A percentile compares a stretch with the other conserved stretches of the same genome.
These are phyloP conservation scores for Orobanche coerulescens DNA, from an alignment of 257 asterid species.

Conservation along the genomic window DNA sequence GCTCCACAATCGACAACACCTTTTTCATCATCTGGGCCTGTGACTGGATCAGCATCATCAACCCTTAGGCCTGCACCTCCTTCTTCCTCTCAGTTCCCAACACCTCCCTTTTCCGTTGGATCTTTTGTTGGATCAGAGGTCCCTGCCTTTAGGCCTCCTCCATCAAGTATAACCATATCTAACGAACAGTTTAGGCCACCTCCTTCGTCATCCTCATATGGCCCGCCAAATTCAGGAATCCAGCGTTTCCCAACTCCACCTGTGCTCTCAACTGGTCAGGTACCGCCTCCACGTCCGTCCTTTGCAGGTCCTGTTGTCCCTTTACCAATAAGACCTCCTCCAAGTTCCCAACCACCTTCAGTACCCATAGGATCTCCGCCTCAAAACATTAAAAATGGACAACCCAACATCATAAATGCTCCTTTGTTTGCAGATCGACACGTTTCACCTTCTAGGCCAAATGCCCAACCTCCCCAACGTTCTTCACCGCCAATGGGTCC, in stretches of 20 bases:
- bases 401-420: conserved; percentile 26
- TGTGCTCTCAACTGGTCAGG: conserved; percentile 35
- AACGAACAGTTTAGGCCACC: conserved; percentile 49
- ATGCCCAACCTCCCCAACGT: conserved; percentile 58
- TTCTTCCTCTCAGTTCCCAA: conserved; percentile 27
- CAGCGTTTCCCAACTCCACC: conserved; percentile 51
- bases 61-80: conserved; percentile 36
- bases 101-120: conserved; percentile 40
- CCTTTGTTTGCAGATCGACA: conserved; percentile 38
- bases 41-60: conserved; percentile 41
- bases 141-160: conserved; percentile 42
- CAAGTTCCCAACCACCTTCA: conserved; percentile 42
- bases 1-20: conserved; percentile 46
- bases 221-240: conserved; percentile 51
- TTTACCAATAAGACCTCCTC: conserved; percentile 46
- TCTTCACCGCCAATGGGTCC: conserved; percentile 51
- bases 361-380: conserved; percentile 61
- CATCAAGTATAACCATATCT: conserved; percentile 37
- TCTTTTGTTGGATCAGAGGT: conserved; percentile 40
- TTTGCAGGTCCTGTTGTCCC: conserved; percentile 38
- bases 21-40: conserved; percentile 48
- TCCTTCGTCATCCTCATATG: conserved; percentile 44
- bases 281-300: conserved; percentile 35
- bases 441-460: conserved; percentile 38
- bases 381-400: conserved; percentile 43